A percentile compares a stretch with the other conserved stretches of the same genome.
Evolutionary conservation across 2,329 filamentous ascomycete genomes (phyloP).

Genomic region (Pyrenochaeta sp.): DNA sequence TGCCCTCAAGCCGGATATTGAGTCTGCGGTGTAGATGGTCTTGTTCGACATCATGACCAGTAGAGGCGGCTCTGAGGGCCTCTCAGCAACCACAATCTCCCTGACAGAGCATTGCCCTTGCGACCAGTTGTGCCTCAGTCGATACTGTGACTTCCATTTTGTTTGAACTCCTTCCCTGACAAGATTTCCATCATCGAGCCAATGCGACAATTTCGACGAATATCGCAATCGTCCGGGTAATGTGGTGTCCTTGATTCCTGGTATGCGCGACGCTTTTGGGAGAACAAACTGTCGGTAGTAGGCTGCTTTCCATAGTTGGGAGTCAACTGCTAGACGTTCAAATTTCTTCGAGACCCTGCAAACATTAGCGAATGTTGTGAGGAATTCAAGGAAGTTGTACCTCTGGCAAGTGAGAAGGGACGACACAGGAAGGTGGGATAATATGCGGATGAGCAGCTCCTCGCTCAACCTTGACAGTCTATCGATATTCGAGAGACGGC

Average conservation of each 20-base stretch:
- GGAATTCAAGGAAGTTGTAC: slow-evolving; percentile 46
- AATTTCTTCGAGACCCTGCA: slow-evolving; percentile 77
- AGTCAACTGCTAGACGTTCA: slow-evolving; percentile 75
- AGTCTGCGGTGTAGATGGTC: slow-evolving; percentile 79
- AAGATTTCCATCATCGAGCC: slow-evolving; percentile 67
- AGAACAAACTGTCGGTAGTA: slow-evolving; percentile 90
- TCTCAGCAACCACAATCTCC: slow-evolving; percentile 71
- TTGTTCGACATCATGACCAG: slow-evolving; percentile 81
- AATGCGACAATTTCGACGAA: slow-evolving; percentile 64
- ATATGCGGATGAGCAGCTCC: slow-evolving; percentile 84
- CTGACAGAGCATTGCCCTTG: slow-evolving; percentile 80
- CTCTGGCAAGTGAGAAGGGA: slow-evolving; percentile 71
- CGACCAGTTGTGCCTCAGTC: slow-evolving; percentile 89
- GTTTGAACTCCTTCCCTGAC: slow-evolving; percentile 60
- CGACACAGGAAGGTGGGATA: slow-evolving; percentile 75
- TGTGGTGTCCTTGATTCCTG: slow-evolving; percentile 63
- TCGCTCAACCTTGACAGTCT: slow-evolving; percentile 78
- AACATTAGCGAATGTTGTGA: slow-evolving; percentile 8
- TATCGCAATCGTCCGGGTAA: slow-evolving; percentile 55
- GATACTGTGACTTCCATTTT: slow-evolving; percentile 90
- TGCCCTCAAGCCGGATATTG: slow-evolving; percentile 72
- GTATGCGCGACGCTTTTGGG: slow-evolving; percentile 78
- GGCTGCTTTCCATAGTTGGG: slow-evolving; percentile 87
- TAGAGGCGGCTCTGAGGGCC: slow-evolving; percentile 63
- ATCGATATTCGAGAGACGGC: slow-evolving; percentile 58